Base-by-base conservation (phyloP, 345 rosid genomes). In the Toxicodendron radicans region DNA sequence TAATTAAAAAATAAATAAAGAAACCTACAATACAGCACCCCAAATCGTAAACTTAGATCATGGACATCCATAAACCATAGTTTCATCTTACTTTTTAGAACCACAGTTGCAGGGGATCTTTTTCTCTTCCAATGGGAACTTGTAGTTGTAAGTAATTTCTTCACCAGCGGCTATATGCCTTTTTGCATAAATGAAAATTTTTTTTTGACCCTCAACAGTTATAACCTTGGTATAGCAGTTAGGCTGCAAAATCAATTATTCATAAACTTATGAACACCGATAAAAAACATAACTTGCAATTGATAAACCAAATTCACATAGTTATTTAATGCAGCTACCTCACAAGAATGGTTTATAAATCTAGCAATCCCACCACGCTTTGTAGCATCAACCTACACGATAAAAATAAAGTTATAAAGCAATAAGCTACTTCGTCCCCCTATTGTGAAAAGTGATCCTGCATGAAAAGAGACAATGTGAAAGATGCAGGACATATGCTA, bases 51-150 rank as follows among this genome's bases (percentile, higher is more conserved):
- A 76, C 7, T 64, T 41, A 17, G 33, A 56, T 51, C 21, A 59
- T 23, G 23, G 12, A 51, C 0, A n/a, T 41, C 13, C 21, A 60
- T 8, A 32, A 62, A 13, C 68, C 56, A 18, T 43, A 49, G 66
- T 51, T 66, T 61, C 35, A 79, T 75, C 93, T 92, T 86, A 93
- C 99, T 89, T 96, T 82, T 72, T 90, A 17, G 97, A 85, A 82
- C 97, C 92, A 81, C 99, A 96, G 89, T 92, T 89, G 85, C 99
- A 96, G 23, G 98, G 99, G 46, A 93, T 96, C 82, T 96, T 96
- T 72, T 90, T 82, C 70, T 92, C 98, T 81, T 93, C 99, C 85
- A 96, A 78, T 11, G 98, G 99, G 82, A 96, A 93, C 77, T 90
- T 96, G 90, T 93, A 96, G 84, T 96, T 96, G 78, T 96, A 96